A percentile compares a stretch with the other conserved stretches of the same genome.
Conservation (phyloP, 306 rosid species). For the Malus orientalis region DNA sequence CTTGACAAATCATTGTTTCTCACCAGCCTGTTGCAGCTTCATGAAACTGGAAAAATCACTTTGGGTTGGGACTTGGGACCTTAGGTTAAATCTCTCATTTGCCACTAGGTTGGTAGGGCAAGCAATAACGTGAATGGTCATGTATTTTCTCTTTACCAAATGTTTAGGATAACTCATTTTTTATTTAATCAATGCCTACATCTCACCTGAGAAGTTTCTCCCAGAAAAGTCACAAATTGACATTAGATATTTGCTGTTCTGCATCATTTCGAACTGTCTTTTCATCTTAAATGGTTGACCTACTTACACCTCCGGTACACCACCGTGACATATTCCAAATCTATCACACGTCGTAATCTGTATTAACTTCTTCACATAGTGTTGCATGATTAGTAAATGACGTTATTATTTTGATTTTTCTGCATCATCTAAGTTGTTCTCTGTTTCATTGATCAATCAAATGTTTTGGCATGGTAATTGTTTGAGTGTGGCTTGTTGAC, state of each 20-base stretch:
- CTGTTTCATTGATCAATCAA: background rate
- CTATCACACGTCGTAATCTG: no score
- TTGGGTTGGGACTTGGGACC: background rate
- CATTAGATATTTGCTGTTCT: background rate
- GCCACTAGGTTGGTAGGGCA: background rate
- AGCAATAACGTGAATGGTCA: background rate
- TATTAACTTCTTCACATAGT: background rate
- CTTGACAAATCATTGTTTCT: background rate
- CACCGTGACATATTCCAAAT: accelerated
- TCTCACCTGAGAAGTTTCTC: background rate
- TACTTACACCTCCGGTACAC: background rate
- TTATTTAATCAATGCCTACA: background rate
- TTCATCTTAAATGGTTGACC: background rate
- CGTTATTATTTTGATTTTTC: accelerated
- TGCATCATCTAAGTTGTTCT: background rate
- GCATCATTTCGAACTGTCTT: background rate
- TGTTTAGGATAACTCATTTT: background rate
- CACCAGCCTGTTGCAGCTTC: background rate
- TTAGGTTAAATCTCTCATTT: background rate
- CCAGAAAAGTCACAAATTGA: background rate
- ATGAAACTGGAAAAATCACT: background rate
- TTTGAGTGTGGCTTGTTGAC: background rate
- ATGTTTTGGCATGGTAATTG: background rate
- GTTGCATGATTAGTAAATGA: background rate
- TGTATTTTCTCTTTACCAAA: no score